Evolutionary conservation across 192 early-diverging fungal genomes (phyloP).

Genomic region (Coemansia reversa): DNA sequence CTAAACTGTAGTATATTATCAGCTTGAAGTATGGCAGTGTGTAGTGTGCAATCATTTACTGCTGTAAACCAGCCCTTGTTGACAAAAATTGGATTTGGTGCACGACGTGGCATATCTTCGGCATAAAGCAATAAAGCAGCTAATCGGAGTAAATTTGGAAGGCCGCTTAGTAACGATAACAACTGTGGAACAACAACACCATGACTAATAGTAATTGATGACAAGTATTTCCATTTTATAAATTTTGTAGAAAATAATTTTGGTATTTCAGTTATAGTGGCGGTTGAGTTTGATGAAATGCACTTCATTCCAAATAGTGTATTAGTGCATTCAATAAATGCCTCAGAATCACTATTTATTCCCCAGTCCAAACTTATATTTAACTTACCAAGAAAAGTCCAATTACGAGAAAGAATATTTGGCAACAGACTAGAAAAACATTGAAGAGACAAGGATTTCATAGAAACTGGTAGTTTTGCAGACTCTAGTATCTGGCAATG

Average conservation of each 20-base stretch:
- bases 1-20: conserved; percentile 2
- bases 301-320: background rate
- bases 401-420: background rate
- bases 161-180: background rate
- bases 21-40: conserved; percentile 6
- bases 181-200: background rate
- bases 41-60: background rate
- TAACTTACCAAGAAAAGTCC: background rate
- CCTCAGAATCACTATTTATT: no score
- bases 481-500: conserved; percentile 11
- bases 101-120: no score
- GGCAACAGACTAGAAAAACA: background rate
- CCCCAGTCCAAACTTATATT: conserved; percentile 1
- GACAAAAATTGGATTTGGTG: no score
- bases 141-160: background rate
- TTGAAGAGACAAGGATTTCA: conserved; percentile 2
- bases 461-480: background rate
- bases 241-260: background rate
- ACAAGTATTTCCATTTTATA: conserved; percentile 2
- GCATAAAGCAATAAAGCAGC: background rate
- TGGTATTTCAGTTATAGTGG: background rate
- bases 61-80: no score
- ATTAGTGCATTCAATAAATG: conserved; percentile 4
- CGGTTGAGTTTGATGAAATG: background rate
- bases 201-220: conserved; percentile 6